Conservation (phyloP, 257 asterid genomes). For the Capsicum baccatum region DNA sequence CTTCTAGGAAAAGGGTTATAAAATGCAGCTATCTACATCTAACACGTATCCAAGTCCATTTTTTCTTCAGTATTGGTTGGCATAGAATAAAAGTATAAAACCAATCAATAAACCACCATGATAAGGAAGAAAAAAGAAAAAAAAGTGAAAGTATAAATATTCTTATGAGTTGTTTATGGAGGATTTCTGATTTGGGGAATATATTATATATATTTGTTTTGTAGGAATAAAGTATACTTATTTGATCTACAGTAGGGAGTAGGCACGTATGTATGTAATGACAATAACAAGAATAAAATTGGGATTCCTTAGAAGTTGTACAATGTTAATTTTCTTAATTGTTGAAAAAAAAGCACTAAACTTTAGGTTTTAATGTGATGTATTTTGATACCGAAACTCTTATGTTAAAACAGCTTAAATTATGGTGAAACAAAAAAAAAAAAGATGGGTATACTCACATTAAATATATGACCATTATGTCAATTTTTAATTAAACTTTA, state of each 20-base stretch:
- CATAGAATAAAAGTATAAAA: slow-evolving; percentile 40
- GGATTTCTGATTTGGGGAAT: slow-evolving; percentile 44
- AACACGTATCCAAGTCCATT: neutral
- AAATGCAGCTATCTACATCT: neutral
- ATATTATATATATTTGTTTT: slow-evolving; percentile 15
- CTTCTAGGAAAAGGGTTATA: neutral
- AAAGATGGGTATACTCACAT: no score
- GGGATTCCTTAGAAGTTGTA: neutral
- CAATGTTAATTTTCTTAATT: neutral
- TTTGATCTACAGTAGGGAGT: slow-evolving; percentile 9
- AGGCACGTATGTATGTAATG: neutral
- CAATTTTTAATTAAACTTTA: neutral
- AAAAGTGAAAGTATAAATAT: slow-evolving; percentile 24
- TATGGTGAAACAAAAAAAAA: neutral
- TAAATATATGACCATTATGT: neutral
- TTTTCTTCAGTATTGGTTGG: slow-evolving; percentile 31
- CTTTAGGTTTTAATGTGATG: neutral
- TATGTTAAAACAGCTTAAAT: neutral
- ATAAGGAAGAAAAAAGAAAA: slow-evolving; percentile 26
- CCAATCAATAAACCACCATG: slow-evolving; percentile 36
- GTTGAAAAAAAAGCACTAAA: neutral
- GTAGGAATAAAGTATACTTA: slow-evolving; percentile 27
- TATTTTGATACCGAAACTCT: neutral
- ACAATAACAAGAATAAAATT: neutral
- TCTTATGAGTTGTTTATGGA: slow-evolving; percentile 28